These are phyloP conservation scores for Penicillium waksmanii DNA, from an alignment of 495 filamentous ascomycete genomes.

Conservation along the genomic window DNA sequence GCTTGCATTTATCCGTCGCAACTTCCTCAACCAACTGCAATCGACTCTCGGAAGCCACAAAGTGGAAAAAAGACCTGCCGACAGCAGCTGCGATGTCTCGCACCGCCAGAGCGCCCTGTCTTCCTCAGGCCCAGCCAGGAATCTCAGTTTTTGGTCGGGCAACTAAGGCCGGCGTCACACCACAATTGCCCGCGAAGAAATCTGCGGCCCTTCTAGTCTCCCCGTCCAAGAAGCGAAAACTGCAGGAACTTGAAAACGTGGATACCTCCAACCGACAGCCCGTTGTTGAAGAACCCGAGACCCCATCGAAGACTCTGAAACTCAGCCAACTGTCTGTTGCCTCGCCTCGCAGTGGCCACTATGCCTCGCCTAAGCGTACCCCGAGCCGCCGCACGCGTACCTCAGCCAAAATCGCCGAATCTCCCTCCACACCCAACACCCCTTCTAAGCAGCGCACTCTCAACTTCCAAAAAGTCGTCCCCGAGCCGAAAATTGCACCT, in stretches of 20 bases:
- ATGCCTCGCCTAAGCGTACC: conserved; percentile 32
- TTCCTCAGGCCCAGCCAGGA: conserved; percentile 36
- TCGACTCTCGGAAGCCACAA: conserved; percentile 6
- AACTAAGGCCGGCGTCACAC: conserved; percentile 43
- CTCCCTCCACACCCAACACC: conserved; percentile 25
- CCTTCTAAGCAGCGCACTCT: conserved; percentile 41
- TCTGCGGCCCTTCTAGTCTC: conserved; percentile 34
- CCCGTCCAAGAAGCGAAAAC: conserved; percentile 53
- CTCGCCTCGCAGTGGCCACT: conserved; percentile 45
- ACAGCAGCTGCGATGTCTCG: conserved; percentile 42
- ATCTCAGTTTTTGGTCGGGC: conserved; percentile 49
- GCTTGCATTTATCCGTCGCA: conserved; percentile 29
- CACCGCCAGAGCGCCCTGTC: conserved; percentile 34
- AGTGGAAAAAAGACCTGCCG: neutral
- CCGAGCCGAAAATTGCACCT: conserved; percentile 22
- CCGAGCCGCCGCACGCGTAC: conserved; percentile 24
- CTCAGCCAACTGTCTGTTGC: conserved; percentile 43
- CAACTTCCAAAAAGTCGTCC: conserved; percentile 22
- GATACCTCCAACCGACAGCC: conserved; percentile 21
- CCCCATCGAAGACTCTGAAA: conserved; percentile 48
- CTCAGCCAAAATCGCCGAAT: conserved; percentile 17
- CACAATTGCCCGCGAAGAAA: conserved; percentile 30
- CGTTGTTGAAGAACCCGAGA: conserved; percentile 28
- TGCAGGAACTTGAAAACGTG: conserved; percentile 47
- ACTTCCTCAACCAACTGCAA: conserved; percentile 14